Evolutionary conservation across 805 yeast genomes (phyloP), one percentile per base, ranked within the genome.

Genomic region (Ogataea zsoltii): DNA sequence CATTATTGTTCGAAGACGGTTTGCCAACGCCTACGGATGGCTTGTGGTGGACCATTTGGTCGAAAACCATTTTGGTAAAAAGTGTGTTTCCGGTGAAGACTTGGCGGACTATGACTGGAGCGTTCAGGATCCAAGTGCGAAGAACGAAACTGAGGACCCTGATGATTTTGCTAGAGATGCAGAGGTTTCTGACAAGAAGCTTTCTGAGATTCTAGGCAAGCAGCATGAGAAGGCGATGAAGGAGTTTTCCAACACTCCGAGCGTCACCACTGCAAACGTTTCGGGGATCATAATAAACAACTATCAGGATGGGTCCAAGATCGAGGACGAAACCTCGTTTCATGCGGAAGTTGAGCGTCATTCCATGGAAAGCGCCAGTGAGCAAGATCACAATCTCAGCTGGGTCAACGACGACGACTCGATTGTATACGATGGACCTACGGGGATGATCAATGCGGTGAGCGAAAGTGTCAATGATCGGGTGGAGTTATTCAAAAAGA

Each of bases 21-120:
- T 88, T 70, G 84, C 95, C 5, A 92, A 92, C 66, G 94, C 97
- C 0, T 91, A 85, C 66, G 99, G 99, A 2, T 89, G 97, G 94
- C 88, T 87, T 1, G 96, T 89, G 0, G 74, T 92, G n/a, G 85
- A 83, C 35, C 96, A 92, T 63, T 57, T 91, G 53, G 87, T 85
- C 1, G 71, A 77, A 13, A 76, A 79, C 44, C 94, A 87, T 67
- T 87, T 87, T 62, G 55, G 62, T 2, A 41, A 37, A 9, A 35
- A 41, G 21, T 49, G 59, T 3, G 46, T 51, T 18, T 50, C 49
- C 12, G 65, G 57, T 4, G 59, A 58, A 25, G 67, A 62, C 42
- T 17, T 48, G 3, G 31, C 44, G 7, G 50, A 50, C 11, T 60
- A 55, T 49, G 53, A 51, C 26, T 45, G 60, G 47, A 28, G 28